These are phyloP conservation scores for Petasospora rhodanensis DNA, from an alignment of 1,139 yeast genomes.

Conservation along the genomic window DNA sequence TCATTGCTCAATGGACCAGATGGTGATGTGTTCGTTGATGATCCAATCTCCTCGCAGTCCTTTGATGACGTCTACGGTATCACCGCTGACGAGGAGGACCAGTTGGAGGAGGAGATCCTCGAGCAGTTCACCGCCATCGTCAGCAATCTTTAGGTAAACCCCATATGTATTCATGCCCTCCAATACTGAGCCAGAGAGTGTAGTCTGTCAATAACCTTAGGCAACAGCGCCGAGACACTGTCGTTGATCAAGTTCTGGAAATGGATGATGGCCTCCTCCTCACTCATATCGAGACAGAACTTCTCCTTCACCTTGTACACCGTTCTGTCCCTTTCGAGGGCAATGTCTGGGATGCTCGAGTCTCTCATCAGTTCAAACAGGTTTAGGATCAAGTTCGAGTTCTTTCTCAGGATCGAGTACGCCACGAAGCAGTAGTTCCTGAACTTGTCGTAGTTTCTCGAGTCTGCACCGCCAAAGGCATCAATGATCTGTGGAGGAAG, in stretches of 20 bases:
- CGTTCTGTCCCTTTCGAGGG: conserved; percentile 69
- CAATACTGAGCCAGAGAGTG: conserved; percentile 97
- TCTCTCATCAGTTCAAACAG: conserved; percentile 92
- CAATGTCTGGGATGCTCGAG: conserved; percentile 86
- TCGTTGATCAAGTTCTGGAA: conserved; percentile 92
- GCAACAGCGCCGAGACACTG: conserved; percentile 88
- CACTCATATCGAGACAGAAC: conserved; percentile 88
- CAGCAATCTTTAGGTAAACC: too few species aligned
- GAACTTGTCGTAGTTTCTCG: conserved; percentile 80
- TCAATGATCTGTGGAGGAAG: conserved; percentile 94
- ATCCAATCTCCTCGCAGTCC: too few species aligned
- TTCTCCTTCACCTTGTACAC: conserved; percentile 90
- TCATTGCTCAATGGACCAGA: too few species aligned
- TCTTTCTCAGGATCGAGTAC: conserved; percentile 82
- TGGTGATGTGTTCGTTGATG: too few species aligned
- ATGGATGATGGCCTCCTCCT: conserved; percentile 91
- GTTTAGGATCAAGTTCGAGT: conserved; percentile 83
- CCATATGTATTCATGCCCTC: conserved; percentile 60
- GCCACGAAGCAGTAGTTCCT: conserved; percentile 93
- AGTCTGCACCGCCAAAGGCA: conserved; percentile 93
- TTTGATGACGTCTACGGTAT: too few species aligned
- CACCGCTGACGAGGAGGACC: too few species aligned
- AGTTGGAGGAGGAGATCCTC: too few species aligned
- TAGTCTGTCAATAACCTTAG: conserved; percentile 89
- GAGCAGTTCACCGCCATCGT: too few species aligned